Evolutionary conservation across 768 basidiomycete species (phyloP), one percentile per base, ranked within the genome.

Genomic region (Coprinopsis strossmayeri): DNA sequence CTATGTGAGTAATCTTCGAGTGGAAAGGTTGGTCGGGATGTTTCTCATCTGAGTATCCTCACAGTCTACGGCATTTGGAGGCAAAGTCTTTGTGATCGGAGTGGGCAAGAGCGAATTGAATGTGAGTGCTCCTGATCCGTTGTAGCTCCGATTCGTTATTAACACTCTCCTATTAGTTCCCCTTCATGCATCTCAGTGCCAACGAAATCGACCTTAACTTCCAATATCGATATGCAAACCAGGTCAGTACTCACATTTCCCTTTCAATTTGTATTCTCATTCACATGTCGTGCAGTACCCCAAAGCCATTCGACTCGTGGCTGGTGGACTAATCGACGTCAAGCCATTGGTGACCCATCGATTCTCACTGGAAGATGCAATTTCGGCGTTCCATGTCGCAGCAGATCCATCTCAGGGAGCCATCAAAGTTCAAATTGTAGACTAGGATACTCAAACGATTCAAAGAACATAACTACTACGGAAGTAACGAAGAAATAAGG

Each of bases 341-440:
- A 82, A 83, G 53, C 85, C 87, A 54, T 77, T 92, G 46, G 83
- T 91, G n/a, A 87, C 86, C 24, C 87, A 87, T 55, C 71, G 80
- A 11, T 87, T 87, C 62, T 53, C 70, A 17, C 74, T 94, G 15
- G 84, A 87, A 54, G 76, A 85, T 26, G 85, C 89, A 0, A 73
- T 82, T 5, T 67, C 79, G 43, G 91, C 91, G 1, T 94, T 94
- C 69, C 79, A 90, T 55, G 73, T 83, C 30, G 83, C 82, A 15
- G 82, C 83, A 4, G 82, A 85, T 59, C 77, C 78, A 42, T 50
- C 73, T 18, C 81, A 80, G 56, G 82, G 83, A 5, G 79, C 82
- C 32, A 84, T 84, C 59, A 84, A 84, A 57, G 79, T 84, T 50
- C 81, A 80, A 55, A 82, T 84, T 46, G 69, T 66, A 24, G 81